Percentiles rank a stretch among this genome's conserved stretches.
Evolutionary conservation across 2,329 filamentous ascomycete genomes (phyloP).

Genomic region (Thelonectria blattea): DNA sequence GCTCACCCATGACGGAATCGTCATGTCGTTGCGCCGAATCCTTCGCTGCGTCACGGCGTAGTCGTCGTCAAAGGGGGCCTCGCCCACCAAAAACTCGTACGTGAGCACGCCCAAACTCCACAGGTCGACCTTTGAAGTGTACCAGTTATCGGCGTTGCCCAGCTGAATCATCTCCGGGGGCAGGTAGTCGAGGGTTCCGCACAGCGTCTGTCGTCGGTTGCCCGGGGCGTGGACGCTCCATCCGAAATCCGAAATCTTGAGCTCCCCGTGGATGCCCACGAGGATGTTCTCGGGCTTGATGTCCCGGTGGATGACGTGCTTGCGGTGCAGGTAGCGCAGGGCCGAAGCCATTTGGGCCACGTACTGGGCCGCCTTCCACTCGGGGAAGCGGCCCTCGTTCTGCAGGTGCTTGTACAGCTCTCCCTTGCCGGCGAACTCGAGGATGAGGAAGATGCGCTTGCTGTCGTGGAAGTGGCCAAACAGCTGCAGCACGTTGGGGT

Average conservation of each 20-base stretch:
- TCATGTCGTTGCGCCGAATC: constrained; percentile 90
- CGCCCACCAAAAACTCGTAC: constrained; percentile 95
- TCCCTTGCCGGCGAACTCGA: constrained; percentile 84
- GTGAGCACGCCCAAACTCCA: constrained; percentile 96
- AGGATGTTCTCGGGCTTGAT: constrained; percentile 99
- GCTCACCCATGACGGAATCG: constrained; percentile 87
- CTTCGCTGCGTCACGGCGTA: constrained; percentile 92
- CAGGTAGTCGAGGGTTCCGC: constrained; percentile 95
- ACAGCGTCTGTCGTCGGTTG: constrained; percentile 92
- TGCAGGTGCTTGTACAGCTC: constrained; percentile 88
- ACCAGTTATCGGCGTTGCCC: constrained; percentile 82
- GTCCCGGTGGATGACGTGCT: constrained; percentile 96
- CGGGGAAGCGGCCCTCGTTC: constrained; percentile 78
- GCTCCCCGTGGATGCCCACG: constrained; percentile 94
- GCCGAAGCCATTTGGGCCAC: constrained; percentile 88
- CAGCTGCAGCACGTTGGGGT: constrained; percentile 82
- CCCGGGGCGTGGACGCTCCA: constrained; percentile 99
- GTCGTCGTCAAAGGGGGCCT: constrained; percentile 96
- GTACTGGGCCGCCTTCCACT: constrained; percentile 85
- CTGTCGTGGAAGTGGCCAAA: constrained; percentile 89
- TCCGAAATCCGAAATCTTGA: constrained; percentile 98
- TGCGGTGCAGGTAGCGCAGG: constrained; percentile 88
- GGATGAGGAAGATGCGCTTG: constrained; percentile 84
- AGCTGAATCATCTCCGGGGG: constrained; percentile 96
- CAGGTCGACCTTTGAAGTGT: constrained; percentile 93